These are phyloP conservation scores for Pythium aphanidermatum DNA, from an alignment of 352 stramenopile species.

Conservation along the genomic window DNA sequence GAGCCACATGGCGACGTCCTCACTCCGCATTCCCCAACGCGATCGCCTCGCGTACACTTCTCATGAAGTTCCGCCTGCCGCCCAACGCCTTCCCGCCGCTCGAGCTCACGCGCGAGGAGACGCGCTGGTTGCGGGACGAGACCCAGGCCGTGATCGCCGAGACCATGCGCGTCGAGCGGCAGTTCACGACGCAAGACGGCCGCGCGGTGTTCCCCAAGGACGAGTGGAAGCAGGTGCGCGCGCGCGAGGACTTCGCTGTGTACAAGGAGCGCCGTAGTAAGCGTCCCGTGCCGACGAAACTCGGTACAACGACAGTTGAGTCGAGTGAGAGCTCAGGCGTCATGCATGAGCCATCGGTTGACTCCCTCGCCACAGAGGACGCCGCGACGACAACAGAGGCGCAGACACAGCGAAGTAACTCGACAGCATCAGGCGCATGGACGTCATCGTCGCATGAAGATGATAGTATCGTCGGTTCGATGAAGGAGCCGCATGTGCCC, in stretches of 20 bases:
- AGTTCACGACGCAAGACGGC: slow-evolving; percentile 22
- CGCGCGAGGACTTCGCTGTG: slow-evolving; percentile 16
- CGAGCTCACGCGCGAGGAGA: slow-evolving; percentile 21
- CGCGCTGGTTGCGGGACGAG: slow-evolving; percentile 25
- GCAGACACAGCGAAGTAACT: slow-evolving; percentile 5
- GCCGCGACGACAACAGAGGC: background rate
- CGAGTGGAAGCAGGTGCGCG: slow-evolving; percentile 31
- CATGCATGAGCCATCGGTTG: slow-evolving; percentile 6
- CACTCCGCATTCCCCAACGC: too few species aligned
- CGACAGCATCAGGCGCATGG: slow-evolving; percentile 8
- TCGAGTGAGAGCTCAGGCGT: background rate
- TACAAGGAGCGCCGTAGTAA: slow-evolving; percentile 23
- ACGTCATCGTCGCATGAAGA: slow-evolving; percentile 7
- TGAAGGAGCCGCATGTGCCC: slow-evolving; percentile 23
- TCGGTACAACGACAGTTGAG: background rate
- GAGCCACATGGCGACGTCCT: too few species aligned
- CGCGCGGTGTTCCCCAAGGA: slow-evolving; percentile 19
- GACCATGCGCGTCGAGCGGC: slow-evolving; percentile 33
- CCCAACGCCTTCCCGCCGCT: slow-evolving; percentile 27
- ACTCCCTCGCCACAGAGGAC: slow-evolving; percentile 10
- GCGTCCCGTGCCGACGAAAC: background rate
- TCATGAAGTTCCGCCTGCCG: slow-evolving; percentile 48
- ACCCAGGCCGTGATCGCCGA: slow-evolving; percentile 32
- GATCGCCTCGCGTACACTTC: too few species aligned
- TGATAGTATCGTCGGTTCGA: slow-evolving; percentile 11